Evolutionary conservation across 1,284 basidiomycete genomes (phyloP), one percentile per base, ranked within the genome.

Genomic region (Papiliotrema terrestris): DNA sequence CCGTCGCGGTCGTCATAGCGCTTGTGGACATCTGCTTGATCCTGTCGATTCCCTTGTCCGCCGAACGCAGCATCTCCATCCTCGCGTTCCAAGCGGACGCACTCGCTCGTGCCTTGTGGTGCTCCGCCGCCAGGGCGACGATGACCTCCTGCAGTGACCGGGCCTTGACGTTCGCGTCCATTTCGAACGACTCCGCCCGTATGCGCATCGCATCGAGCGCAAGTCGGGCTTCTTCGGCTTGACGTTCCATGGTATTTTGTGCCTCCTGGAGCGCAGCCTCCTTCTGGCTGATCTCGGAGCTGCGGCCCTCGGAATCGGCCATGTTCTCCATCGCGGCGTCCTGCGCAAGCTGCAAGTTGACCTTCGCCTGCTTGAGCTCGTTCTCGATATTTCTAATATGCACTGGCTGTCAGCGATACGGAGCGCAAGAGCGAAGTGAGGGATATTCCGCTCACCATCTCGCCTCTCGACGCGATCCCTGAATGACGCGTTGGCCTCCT

Each of bases 311-410:
- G 6, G 29, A 32, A 32, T 32, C 29, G 29, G 29, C 29, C 29
- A 43, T 13, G 32, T 58, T 59, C 32, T 63, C 62, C 11, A 47
- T 50, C 23, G 58, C 57, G 17, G 62, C 62, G 23, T 58, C 56
- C 44, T 63, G 50, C 6, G 55, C 48, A 11, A 63, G 57, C 2
- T 45, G 50, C 13, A 61, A 51, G 29, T 63, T 63, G 14, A 52
- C 25, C n/a, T 59, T 57, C 8, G 49, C 50, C 38, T 61, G 60
- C 19, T 56, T 57, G 36, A 63, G 48, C 13, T 61, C 57, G 29
- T 59, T 57, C 6, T 45, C 50, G 6, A 63, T 39, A 36, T 35
- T 46, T 5, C 50, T 49, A 29, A 63, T 61, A 17, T 57, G 51
- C 11, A 44, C 61, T 63, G 43, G 32, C 23, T 45, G 45, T 36